Evolutionary conservation across 345 rosid species (phyloP), one percentile per base, ranked within the genome.

Genomic region (Nephelium lappaceum): DNA sequence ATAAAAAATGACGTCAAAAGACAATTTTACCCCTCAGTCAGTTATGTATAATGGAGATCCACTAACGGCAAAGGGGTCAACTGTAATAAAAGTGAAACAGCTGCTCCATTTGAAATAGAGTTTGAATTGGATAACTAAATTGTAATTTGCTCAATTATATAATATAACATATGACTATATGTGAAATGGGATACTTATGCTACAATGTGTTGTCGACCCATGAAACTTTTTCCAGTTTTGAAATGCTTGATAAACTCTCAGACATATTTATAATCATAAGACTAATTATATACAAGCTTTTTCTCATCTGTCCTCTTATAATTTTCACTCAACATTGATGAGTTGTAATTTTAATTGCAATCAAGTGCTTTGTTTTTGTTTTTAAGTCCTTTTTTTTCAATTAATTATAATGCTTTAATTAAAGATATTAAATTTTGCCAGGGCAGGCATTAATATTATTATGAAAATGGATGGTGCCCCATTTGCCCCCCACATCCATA

Each of bases 401-500:
- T 5, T 36, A 5, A 58, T 38, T n/a, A 36, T 43, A 8, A 15
- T 70, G 18, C 21, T 65, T 39, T 16, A n/a, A 11, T 11, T 21
- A 41, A 39, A 23, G 49, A 41, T 39, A 72, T 71, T 47, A 45
- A 75, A 80, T 70, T 38, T 25, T 27, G 72, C 51, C 73, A 41
- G 49, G 25, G 61, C 24, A 81, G 15, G 63, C 47, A 31, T 62
- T 31, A n/a, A 27, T 2, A 31, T 31, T 31, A 31, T 31, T 23
- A 49, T 71, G 74, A 71, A n/a, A 25, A 19, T 43, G 72, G 19
- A 72, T 27, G 78, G 72, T 69, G 73, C 3, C 78, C 78, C 67
- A 72, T 6, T 72, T 79, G 83, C 66, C 47, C 71, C 81, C 83
- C 83, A 79, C 78, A 64, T 8, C 80, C 76, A 24, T 66, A 7